phyloP scores from a whole-genome alignment of 2,329 filamentous ascomycete species.

The Pseudopithomyces chartarum region DNA sequence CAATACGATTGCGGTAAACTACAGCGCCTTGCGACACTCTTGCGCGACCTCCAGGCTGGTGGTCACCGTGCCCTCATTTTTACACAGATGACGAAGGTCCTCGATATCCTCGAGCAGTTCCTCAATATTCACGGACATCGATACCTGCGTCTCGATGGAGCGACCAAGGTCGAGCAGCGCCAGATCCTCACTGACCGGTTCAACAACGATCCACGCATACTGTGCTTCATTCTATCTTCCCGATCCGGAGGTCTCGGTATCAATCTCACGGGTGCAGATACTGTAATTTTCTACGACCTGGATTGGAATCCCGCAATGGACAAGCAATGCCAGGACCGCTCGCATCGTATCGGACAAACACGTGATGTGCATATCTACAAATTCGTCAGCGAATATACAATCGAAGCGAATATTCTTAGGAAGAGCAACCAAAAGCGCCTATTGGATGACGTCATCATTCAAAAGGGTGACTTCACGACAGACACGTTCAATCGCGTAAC shows the following conservation, averaged over 20 bases:
- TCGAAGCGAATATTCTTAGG: slow-evolving; percentile 95
- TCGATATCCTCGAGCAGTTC: slow-evolving; percentile 97
- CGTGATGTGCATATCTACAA: slow-evolving; percentile 97
- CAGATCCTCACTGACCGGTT: slow-evolving; percentile 96
- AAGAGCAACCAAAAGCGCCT: slow-evolving; percentile 98
- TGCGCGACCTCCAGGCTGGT: slow-evolving; percentile 84
- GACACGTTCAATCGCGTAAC: slow-evolving; percentile 86
- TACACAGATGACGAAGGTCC: slow-evolving; percentile 98
- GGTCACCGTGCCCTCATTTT: slow-evolving; percentile 97
- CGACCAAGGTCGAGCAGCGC: slow-evolving; percentile 92
- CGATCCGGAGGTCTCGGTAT: slow-evolving; percentile 93
- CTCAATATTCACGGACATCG: slow-evolving; percentile 97
- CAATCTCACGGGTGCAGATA: slow-evolving; percentile 95
- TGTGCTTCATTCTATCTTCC: slow-evolving; percentile 94
- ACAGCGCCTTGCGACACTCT: slow-evolving; percentile 82
- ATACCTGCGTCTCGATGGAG: slow-evolving; percentile 94
- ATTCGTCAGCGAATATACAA: slow-evolving; percentile 68
- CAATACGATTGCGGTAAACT: slow-evolving; percentile 98
- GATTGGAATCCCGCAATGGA: slow-evolving; percentile 99
- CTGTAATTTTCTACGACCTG: slow-evolving; percentile 97
- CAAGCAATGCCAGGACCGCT: slow-evolving; percentile 97
- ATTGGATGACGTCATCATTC: slow-evolving; percentile 96
- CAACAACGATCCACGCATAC: slow-evolving; percentile 89
- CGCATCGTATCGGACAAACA: slow-evolving; percentile 96
- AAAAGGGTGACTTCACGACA: slow-evolving; percentile 96